phyloP scores from a whole-genome alignment of 352 stramenopile genomes.

The Chrysophaeum taylorii region DNA sequence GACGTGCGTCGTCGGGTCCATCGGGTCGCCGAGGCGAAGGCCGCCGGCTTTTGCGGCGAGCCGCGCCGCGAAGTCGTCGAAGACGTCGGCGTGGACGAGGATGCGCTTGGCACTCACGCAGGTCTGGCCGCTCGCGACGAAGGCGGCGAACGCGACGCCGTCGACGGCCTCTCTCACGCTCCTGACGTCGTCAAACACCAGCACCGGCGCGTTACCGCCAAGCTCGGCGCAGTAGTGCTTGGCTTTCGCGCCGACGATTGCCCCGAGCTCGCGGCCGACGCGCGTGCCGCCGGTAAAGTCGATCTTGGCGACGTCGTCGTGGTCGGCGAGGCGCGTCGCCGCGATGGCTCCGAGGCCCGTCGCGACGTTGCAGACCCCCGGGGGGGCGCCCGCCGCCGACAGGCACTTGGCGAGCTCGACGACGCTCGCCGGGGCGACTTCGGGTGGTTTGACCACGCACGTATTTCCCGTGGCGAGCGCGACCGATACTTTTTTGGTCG shows the following conservation, averaged over 20 bases:
- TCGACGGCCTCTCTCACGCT: constrained; percentile 62
- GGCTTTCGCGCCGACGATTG: constrained; percentile 20
- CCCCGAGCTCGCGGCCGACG: constrained; percentile 63
- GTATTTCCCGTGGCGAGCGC: constrained; percentile 67
- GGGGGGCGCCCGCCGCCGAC: constrained; percentile 33
- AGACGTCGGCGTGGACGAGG: constrained; percentile 67
- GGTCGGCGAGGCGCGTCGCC: constrained; percentile 22
- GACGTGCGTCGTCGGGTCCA: constrained; percentile 55
- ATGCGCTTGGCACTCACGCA: constrained; percentile 76
- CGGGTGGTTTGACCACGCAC: constrained; percentile 72
- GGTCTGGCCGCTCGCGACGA: constrained; percentile 64
- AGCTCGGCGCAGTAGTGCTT: constrained; percentile 53
- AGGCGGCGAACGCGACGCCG: constrained; percentile 51
- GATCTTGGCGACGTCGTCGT: constrained; percentile 35
- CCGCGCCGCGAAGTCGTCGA: constrained; percentile 60
- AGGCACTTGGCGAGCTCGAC: constrained; percentile 31
- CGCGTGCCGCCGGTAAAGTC: constrained; percentile 61
- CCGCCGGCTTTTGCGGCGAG: constrained; percentile 61
- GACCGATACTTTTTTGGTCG: constrained; percentile 47
- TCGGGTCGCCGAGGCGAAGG: constrained; percentile 63
- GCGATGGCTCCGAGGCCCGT: constrained; percentile 28
- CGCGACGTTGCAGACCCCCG: constrained; percentile 39
- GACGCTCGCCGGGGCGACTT: constrained; percentile 53
- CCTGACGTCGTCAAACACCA: constrained; percentile 77
- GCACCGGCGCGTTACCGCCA: constrained; percentile 77